These are phyloP conservation scores for Lotmaria passim DNA, from an alignment of 208 protist genomes.

Conservation along the genomic window DNA sequence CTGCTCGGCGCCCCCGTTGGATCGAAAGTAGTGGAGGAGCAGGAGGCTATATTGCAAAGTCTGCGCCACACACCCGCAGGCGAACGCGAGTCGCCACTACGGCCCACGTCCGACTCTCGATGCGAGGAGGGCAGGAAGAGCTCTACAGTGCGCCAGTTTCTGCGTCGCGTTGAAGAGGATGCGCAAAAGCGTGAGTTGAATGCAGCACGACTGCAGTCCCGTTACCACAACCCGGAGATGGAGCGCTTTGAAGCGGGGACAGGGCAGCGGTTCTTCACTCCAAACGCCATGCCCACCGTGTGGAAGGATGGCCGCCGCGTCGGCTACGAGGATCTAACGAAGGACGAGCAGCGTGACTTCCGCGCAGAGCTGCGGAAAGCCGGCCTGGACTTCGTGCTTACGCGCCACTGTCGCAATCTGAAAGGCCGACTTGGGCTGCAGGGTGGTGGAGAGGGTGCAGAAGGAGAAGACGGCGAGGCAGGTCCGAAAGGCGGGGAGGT, in stretches of 20 bases:
- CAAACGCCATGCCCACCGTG: constrained; percentile 67
- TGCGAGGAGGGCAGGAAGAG: neutral
- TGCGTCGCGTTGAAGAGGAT: constrained; percentile 46
- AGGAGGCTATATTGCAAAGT: constrained; percentile 25
- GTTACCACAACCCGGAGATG: constrained; percentile 38
- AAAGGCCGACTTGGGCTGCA: constrained; percentile 9
- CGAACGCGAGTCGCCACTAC: neutral
- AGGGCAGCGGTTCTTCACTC: constrained; percentile 62
- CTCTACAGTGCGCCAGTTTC: constrained; percentile 30
- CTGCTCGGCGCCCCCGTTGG: constrained; percentile 31
- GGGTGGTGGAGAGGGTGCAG: constrained; percentile 10
- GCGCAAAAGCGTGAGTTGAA: constrained; percentile 38
- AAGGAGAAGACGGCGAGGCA: constrained; percentile 1
- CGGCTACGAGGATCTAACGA: constrained; percentile 44
- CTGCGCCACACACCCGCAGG: constrained; percentile 8
- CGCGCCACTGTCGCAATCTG: constrained; percentile 32
- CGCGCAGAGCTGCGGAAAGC: constrained; percentile 33
- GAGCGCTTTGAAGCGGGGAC: constrained; percentile 42
- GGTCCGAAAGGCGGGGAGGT: neutral
- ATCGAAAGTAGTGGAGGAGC: constrained; percentile 28
- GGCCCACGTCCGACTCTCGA: neutral
- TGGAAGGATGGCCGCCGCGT: constrained; percentile 53
- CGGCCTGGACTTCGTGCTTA: constrained; percentile 44
- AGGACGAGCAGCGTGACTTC: constrained; percentile 45
- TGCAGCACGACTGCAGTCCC: constrained; percentile 33